Base-by-base conservation (phyloP, 805 yeast species). In the Zygotorulaspora danielsina region DNA sequence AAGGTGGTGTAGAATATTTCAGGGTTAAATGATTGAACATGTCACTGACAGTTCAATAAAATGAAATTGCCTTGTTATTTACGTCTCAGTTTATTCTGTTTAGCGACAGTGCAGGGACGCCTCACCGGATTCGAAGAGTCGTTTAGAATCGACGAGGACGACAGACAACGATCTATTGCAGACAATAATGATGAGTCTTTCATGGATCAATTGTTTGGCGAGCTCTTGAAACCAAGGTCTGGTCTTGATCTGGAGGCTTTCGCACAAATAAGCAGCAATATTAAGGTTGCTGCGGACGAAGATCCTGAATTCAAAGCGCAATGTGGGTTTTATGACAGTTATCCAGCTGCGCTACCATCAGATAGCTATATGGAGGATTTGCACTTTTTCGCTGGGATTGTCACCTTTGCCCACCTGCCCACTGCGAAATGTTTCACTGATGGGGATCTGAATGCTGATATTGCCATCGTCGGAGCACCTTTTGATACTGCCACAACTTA, bases 381-480 rank as follows among this genome's bases (percentile, higher is more conserved):
- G 29, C 28, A 34, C 9, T 13, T 38, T 12, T 48, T 41, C 30
- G 33, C 46, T 10, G 52, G 49, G 10, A 45, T 45, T 19, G 50
- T 49, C 6, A 32, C 43, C 6, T 48, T 48, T 39, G 50, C 48
- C 19, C 48, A 44, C 19, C 22, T 42, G 8, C 48, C 46, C 5
- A 30, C 39, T n/a, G 44, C 41, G 7, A 43, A 39, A 11, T 48
- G 52, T 32, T 48, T 48, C 29, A 38, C 28, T 19, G 34, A 41
- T 7, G 28, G 30, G 12, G 13, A 26, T 17, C 27, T 38, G 11
- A 44, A 49, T 18, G 48, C 61, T 10, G 81, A 76, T 48, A 69
- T 76, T 29, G 81, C 80, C 2, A 69, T 76, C 19, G 71, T 75
- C 9, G 80, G 80, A 2, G 79, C 79, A 1, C 80, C 79, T 0